Base-by-base conservation (phyloP, 2,329 filamentous ascomycete genomes). In the Talaromyces funiculosus region DNA sequence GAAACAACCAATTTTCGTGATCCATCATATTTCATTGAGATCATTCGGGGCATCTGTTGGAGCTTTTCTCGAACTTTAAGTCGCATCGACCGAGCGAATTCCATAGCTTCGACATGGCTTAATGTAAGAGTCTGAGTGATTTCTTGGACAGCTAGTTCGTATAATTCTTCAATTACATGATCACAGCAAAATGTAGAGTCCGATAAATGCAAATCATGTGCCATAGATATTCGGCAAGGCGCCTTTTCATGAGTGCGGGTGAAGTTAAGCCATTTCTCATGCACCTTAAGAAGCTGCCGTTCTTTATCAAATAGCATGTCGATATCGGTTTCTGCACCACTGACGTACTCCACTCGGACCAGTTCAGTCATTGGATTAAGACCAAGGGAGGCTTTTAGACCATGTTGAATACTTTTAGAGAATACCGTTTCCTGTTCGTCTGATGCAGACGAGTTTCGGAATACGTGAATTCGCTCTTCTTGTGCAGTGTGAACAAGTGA, bases 191-290 rank as follows among this genome's bases (percentile, higher is more conserved):
- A 47, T 20, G 12, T 12, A 7, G n/a, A n/a, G 7, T 29, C 16
- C 6, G 3, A 9, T 1, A 35, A 3, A 10, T 31, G 37, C 4
- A 22, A 8, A 3, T 35, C 14, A 35, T 10, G 6, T 22, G 18
- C 10, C 40, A 24, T 22, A 10, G 40, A 57, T 10, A 45, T 18
- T 24, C 12, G 40, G 31, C 54, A 57, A 12, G 24, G 24, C 4
- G 26, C 26, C 2, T 7, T 24, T 26, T 47, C 29, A 16, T 57
- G 54, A 8, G 18, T 26, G 1, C 4, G 12, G 10, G 5, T 14
- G 14, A 47, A 57, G 14, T 57, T 8, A 31, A 57, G 54, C 54
- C 54, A 57, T 26, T 57, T 57, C 9, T 45, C 54, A 22, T 57
- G 40, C 1, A 47, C 29, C 20, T 37, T 20, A 14, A 57, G 40